A percentile compares a stretch with the other conserved stretches of the same genome.
Conservation (phyloP, 768 basidiomycete genomes). For the Mycena alexandri region DNA sequence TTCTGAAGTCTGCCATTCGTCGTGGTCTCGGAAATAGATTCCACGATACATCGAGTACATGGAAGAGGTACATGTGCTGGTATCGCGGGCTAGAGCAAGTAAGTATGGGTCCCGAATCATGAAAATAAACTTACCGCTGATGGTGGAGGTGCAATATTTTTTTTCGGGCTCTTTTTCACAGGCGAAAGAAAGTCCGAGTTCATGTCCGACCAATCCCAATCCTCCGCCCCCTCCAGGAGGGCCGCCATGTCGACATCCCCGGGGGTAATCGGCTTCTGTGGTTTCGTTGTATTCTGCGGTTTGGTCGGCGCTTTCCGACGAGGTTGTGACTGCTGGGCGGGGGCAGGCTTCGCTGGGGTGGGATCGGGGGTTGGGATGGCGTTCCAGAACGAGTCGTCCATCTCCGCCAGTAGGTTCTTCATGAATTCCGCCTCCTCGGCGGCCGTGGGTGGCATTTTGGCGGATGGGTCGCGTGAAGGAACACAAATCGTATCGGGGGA, state of each 20-base stretch:
- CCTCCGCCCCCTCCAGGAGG: conserved; percentile 75
- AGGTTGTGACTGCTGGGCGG: conserved; percentile 6
- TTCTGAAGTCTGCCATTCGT: conserved; percentile 53
- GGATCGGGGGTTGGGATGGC: conserved; percentile 53
- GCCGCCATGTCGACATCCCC: conserved; percentile 58
- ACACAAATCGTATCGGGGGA: not conserved
- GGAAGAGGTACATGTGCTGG: conserved; percentile 44
- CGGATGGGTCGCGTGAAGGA: conserved; percentile 8
- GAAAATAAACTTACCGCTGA: conserved; percentile 4
- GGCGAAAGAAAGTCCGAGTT: conserved; percentile 64
- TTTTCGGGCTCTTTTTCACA: conserved; percentile 54
- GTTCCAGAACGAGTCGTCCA: conserved; percentile 68
- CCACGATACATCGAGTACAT: conserved; percentile 70
- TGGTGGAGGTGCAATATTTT: conserved; percentile 2
- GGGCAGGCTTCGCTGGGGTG: conserved; percentile 45
- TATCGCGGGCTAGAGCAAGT: conserved; percentile 22
- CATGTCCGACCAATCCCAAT: conserved; percentile 78
- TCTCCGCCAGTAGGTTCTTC: conserved; percentile 60
- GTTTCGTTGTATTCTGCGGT: conserved; percentile 20
- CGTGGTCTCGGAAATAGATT: conserved; percentile 55
- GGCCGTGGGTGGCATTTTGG: conserved; percentile 51
- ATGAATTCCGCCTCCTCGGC: conserved; percentile 73
- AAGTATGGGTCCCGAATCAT: not conserved
- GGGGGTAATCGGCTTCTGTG: conserved; percentile 26
- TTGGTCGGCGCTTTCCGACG: conserved; percentile 34